Conservation (phyloP, 2,329 filamentous ascomycete genomes). For the Nectriaceae sp. region DNA sequence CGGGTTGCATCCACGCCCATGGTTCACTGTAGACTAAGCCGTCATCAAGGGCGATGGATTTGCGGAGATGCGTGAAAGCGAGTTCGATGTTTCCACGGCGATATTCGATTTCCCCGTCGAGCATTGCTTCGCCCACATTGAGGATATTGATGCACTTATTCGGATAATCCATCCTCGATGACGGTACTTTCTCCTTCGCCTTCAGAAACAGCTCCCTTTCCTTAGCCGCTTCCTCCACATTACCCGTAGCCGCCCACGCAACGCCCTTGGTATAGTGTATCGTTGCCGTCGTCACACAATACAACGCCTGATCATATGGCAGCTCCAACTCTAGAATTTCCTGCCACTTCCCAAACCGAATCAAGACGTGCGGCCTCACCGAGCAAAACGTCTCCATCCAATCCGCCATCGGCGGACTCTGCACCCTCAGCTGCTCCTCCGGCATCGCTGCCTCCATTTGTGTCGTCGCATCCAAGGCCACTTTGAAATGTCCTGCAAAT, state of each 20-base stretch:
- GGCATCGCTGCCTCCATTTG: slow-evolving; percentile 63
- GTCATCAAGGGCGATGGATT: slow-evolving; percentile 59
- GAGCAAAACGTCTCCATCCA: slow-evolving; percentile 70
- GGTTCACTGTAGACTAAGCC: slow-evolving; percentile 69
- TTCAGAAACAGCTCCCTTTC: slow-evolving; percentile 51
- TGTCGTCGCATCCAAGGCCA: slow-evolving; percentile 59
- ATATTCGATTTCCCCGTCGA: slow-evolving; percentile 73
- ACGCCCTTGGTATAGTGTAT: slow-evolving; percentile 68
- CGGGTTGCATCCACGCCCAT: slow-evolving; percentile 76
- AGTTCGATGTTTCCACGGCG: slow-evolving; percentile 56
- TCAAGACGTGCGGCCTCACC: slow-evolving; percentile 65
- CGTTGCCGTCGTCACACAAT: slow-evolving; percentile 68
- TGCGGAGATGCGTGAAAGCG: slow-evolving; percentile 59
- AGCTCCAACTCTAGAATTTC: slow-evolving; percentile 59
- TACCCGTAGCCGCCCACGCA: slow-evolving; percentile 60
- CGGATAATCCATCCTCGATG: slow-evolving; percentile 64
- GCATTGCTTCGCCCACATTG: slow-evolving; percentile 61
- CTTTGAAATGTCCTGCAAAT: slow-evolving; percentile 65
- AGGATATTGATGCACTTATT: slow-evolving; percentile 66
- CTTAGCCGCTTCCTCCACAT: slow-evolving; percentile 51
- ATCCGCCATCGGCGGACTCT: slow-evolving; percentile 72
- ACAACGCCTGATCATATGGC: slow-evolving; percentile 59
- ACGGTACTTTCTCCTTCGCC: slow-evolving; percentile 52
- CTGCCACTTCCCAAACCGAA: slow-evolving; percentile 72
- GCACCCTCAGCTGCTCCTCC: slow-evolving; percentile 42